phyloP scores from a whole-genome alignment of 2,329 filamentous ascomycete genomes.

The Penicillium glabrum region DNA sequence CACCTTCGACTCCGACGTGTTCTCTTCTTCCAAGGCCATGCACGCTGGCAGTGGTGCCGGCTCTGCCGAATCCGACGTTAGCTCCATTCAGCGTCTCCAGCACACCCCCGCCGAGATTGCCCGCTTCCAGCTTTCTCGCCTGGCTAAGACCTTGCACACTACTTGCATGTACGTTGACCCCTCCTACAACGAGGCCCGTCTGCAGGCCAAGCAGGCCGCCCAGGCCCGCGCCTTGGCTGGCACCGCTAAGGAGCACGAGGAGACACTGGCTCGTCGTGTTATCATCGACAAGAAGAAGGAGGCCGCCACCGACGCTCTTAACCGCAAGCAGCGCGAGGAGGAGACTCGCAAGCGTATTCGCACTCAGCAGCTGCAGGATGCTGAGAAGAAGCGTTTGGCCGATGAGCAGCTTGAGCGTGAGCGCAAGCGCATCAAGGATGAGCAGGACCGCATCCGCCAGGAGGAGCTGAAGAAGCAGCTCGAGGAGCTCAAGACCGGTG shows the following conservation, averaged over 20 bases:
- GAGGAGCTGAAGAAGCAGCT: conserved; percentile 93
- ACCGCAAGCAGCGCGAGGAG: conserved; percentile 88
- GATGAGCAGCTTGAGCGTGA: conserved; percentile 92
- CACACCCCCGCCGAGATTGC: conserved; percentile 98
- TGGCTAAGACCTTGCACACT: conserved; percentile 86
- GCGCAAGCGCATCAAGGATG: conserved; percentile 77
- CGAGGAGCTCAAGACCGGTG: conserved; percentile 84
- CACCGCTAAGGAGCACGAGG: conserved; percentile 86
- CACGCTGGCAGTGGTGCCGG: conserved; percentile 81
- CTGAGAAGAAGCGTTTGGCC: conserved; percentile 83
- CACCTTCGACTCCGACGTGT: conserved; percentile 97
- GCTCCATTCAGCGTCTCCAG: conserved; percentile 89
- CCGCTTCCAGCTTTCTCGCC: conserved; percentile 85
- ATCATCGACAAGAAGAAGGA: conserved; percentile 97
- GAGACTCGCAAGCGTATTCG: conserved; percentile 82
- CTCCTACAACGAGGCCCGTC: conserved; percentile 76
- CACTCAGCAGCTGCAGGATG: conserved; percentile 84
- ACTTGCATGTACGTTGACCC: conserved; percentile 97
- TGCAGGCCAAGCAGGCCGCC: conserved; percentile 76
- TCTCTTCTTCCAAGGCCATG: conserved; percentile 91
- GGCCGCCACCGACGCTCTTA: conserved; percentile 82
- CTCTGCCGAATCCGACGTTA: conserved; percentile 80
- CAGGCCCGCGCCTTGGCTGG: conserved; percentile 80
- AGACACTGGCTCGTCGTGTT: conserved; percentile 80
- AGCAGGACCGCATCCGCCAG: conserved; percentile 85